These are phyloP conservation scores for Venustampulla echinocandica DNA, from an alignment of 495 filamentous ascomycete species.

Conservation along the genomic window DNA sequence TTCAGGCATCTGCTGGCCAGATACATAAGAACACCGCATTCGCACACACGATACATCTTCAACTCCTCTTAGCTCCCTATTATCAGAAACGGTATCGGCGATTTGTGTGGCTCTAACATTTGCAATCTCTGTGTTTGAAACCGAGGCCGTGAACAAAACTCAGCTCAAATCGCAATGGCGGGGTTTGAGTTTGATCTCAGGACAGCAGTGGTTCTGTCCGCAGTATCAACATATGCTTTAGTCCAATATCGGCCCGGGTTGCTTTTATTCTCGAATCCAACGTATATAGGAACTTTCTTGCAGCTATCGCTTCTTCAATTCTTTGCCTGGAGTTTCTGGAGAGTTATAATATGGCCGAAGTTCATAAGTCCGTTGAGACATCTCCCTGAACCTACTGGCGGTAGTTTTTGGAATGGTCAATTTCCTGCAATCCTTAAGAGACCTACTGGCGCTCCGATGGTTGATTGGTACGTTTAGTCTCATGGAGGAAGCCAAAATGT, in stretches of 20 bases:
- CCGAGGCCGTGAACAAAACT: too few species aligned
- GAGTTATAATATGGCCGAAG: constrained; percentile 56
- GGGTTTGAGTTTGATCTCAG: constrained; percentile 10
- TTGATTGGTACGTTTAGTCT: constrained; percentile 39
- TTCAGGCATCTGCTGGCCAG: too few species aligned
- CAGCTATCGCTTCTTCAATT: constrained; percentile 15
- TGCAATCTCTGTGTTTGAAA: too few species aligned
- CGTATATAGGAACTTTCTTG: constrained; percentile 20
- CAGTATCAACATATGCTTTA: constrained; percentile 7
- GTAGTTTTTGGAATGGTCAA: constrained; percentile 43
- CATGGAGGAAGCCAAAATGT: not conserved
- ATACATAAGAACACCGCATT: too few species aligned
- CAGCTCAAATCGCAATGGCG: too few species aligned
- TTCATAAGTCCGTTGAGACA: constrained; percentile 62
- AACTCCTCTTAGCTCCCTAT: too few species aligned
- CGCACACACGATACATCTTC: too few species aligned
- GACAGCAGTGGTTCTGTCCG: constrained; percentile 8
- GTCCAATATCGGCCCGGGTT: constrained; percentile 12
- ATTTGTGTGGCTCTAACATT: too few species aligned
- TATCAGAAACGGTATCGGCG: too few species aligned
- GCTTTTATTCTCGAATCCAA: constrained; percentile 15
- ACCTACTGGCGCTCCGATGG: constrained; percentile 50
- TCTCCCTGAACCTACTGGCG: constrained; percentile 48
- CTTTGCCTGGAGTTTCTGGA: constrained; percentile 35
- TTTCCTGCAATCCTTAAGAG: constrained; percentile 43